Evolutionary conservation across 352 stramenopile genomes (phyloP).

Genomic region (Phytophthora cajani): DNA sequence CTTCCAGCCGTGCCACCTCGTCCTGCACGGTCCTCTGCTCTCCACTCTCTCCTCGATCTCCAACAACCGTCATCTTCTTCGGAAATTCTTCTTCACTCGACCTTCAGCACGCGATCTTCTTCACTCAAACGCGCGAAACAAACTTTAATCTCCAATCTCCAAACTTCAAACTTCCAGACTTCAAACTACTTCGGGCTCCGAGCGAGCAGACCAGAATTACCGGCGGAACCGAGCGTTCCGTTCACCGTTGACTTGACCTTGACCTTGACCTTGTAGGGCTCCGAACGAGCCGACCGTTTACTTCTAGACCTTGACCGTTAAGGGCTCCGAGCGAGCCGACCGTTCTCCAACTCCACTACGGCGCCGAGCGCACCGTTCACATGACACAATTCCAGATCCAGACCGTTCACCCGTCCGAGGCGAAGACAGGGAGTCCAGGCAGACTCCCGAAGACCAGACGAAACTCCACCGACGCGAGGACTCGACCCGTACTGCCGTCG

Average conservation of each 20-base stretch:
- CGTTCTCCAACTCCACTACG: neutral
- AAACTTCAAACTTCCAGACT: neutral
- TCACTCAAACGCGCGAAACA: neutral
- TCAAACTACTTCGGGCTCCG: neutral
- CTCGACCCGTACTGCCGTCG: no score
- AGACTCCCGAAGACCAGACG: no score
- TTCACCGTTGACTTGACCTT: neutral
- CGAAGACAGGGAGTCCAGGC: no score
- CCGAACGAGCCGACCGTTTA: no score
- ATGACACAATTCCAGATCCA: no score
- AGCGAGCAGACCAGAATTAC: neutral
- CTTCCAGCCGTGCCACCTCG: neutral
- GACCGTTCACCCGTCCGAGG: no score
- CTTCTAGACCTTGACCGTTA: no score
- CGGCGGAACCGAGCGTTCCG: neutral
- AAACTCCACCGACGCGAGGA: no score
- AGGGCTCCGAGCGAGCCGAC: no score
- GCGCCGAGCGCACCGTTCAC: no score
- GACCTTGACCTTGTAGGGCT: no score
- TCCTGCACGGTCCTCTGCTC: neutral
- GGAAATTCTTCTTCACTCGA: neutral
- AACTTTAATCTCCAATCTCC: no score
- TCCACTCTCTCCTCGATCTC: neutral
- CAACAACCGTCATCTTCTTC: neutral
- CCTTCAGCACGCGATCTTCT: neutral